phyloP scores from a whole-genome alignment of 768 basidiomycete species.

The Jaapia argillacea region DNA sequence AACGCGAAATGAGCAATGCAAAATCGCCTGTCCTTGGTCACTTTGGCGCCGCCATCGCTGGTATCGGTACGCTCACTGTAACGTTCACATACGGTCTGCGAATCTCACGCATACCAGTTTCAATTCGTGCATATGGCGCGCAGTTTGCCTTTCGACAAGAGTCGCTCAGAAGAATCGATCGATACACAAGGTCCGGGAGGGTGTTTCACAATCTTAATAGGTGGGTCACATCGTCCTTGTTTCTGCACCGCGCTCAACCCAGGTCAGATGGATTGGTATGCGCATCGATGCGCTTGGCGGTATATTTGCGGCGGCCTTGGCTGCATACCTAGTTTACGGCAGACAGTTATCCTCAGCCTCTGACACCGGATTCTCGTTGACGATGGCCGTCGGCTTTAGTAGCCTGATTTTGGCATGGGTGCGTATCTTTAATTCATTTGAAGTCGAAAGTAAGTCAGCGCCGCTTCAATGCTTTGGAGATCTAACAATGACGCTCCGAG shows the following conservation, averaged over 20 bases:
- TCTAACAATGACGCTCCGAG: background rate
- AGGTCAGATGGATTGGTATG: slow-evolving; percentile 21
- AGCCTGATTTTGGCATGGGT: background rate
- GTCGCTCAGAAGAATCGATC: slow-evolving; percentile 6
- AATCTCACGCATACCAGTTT: slow-evolving; percentile 13
- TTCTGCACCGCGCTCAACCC: no score
- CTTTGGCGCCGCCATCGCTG: slow-evolving; percentile 8
- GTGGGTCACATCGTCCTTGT: no score
- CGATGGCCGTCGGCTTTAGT: slow-evolving; percentile 7
- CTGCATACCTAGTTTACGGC: slow-evolving; percentile 25
- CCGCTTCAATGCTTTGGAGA: background rate
- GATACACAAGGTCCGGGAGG: background rate
- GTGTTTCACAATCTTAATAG: background rate
- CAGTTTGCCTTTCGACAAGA: slow-evolving; percentile 5
- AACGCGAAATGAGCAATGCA: background rate
- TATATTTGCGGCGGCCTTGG: slow-evolving; percentile 23
- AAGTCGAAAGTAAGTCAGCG: background rate
- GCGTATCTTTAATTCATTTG: background rate
- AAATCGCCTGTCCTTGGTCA: background rate
- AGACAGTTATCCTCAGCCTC: slow-evolving; percentile 8
- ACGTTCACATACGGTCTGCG: background rate
- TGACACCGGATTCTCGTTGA: slow-evolving; percentile 11
- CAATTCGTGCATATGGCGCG: slow-evolving; percentile 31
- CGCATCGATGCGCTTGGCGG: slow-evolving; percentile 31
- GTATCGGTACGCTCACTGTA: slow-evolving; percentile 8